Evolutionary conservation across 2,329 filamentous ascomycete species (phyloP).

Genomic region (Colletotrichum noveboracense): DNA sequence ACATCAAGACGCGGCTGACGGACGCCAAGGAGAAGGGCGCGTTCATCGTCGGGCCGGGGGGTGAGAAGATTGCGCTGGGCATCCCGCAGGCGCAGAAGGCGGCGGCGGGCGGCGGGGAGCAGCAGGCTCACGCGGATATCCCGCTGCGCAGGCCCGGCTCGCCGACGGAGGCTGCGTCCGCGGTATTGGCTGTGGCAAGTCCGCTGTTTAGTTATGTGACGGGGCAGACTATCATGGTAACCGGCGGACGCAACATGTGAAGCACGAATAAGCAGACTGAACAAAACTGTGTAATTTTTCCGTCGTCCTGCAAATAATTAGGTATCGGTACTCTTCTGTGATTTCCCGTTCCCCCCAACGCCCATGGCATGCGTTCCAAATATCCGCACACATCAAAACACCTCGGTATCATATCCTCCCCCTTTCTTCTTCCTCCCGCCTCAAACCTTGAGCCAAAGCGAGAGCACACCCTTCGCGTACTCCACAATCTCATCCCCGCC

Average conservation of each 20-base stretch:
- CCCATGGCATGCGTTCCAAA: constrained; percentile 5
- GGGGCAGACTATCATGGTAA: constrained; percentile 87
- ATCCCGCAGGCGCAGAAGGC: constrained; percentile 68
- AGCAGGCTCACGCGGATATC: constrained; percentile 68
- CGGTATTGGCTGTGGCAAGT: constrained; percentile 79
- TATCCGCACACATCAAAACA: not conserved
- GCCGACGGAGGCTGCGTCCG: constrained; percentile 80
- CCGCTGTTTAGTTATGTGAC: constrained; percentile 85
- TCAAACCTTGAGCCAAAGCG: constrained; percentile 78
- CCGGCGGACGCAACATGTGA: constrained; percentile 73
- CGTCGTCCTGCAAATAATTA: constrained; percentile 15
- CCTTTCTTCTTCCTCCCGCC: not conserved
- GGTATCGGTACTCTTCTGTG: constrained; percentile 18
- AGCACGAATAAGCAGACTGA: not conserved
- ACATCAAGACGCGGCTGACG: constrained; percentile 81
- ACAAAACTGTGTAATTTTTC: not conserved
- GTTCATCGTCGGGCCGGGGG: constrained; percentile 77
- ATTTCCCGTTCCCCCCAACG: constrained; percentile 19
- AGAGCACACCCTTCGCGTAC: constrained; percentile 86
- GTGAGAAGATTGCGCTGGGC: constrained; percentile 75
- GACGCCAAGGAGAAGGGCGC: constrained; percentile 85
- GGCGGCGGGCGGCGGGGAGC: constrained; percentile 24
- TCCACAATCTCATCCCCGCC: constrained; percentile 95
- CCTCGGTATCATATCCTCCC: not conserved
- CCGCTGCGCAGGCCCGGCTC: constrained; percentile 78